Base-by-base conservation (phyloP, 1,284 basidiomycete species). In the Ceratobasidium sp. region DNA sequence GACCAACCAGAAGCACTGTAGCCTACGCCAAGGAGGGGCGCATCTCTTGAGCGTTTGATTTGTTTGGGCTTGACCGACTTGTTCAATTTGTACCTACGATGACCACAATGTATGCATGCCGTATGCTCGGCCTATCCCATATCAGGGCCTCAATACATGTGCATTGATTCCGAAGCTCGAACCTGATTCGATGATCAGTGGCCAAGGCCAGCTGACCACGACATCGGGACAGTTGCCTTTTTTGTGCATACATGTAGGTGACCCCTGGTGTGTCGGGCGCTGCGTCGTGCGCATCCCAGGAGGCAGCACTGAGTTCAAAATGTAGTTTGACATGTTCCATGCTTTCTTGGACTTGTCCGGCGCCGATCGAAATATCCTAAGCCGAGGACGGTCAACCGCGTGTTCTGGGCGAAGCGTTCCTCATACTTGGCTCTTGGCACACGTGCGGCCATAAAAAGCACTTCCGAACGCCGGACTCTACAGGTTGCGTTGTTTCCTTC, bases 1-100 rank as follows among this genome's bases (percentile, higher is more conserved):
- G 58, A 64, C 32, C 45, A 29, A 31, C 45, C 58, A 1, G 34
- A 52, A 17, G 58, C 58, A 10, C 34, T 64, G 45, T 64, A 35
- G 52, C 27, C 29, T 38, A n/a, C n/a, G 7, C 8, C 34, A 20
- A 3, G 8, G 15, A 1, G 12, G 3, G 25, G n/a, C 25, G 29
- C 3, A 17, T 22, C 55, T 34, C 15, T 60, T 6, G 20, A 43
- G 13, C 7, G 15, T 45, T 31, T 35, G 20, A 20, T 29, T 50
- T 64, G 47, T 64, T 38, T n/a, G n/a, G n/a, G n/a, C n/a, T n/a
- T n/a, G n/a, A n/a, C n/a, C n/a, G n/a, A n/a, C n/a, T n/a, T n/a
- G n/a, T n/a, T n/a, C n/a, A n/a, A n/a, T n/a, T n/a, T n/a, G n/a
- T n/a, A n/a, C n/a, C n/a, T n/a, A n/a, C n/a, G n/a, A n/a, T n/a